Evolutionary conservation across 2,329 filamentous ascomycete genomes (phyloP).

Genomic region (Diaporthe aspalathi): DNA sequence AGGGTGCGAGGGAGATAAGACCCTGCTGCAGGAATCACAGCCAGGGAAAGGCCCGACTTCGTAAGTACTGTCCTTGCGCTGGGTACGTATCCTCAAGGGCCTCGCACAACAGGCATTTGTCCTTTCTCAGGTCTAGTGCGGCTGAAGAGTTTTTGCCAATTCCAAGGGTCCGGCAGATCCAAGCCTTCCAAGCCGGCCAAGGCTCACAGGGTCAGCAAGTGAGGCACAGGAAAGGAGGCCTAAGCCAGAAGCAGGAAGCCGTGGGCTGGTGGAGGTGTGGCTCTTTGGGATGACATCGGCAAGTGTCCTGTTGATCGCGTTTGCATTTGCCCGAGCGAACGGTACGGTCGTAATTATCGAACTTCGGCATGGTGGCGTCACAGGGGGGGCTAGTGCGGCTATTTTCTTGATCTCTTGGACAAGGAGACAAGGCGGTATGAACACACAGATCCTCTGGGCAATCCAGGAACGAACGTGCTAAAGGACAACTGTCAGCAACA

Average conservation of each 20-base stretch:
- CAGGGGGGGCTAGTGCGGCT: conserved; percentile 2
- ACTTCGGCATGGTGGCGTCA: conserved; percentile 33
- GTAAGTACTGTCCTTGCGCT: not conserved
- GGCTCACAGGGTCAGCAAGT: conserved; percentile 19
- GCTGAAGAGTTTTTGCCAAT: conserved; percentile 33
- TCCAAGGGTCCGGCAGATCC: conserved; percentile 15
- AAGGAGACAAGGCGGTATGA: conserved; percentile 5
- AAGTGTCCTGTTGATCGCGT: conserved; percentile 22
- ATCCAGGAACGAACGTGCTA: conserved; percentile 38
- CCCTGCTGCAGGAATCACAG: conserved; percentile 24
- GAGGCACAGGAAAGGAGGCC: conserved; percentile 17
- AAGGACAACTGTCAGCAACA: conserved; percentile 11
- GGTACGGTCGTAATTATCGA: conserved; percentile 9
- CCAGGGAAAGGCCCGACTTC: conserved; percentile 32
- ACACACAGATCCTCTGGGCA: conserved; percentile 23
- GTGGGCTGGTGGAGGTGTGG: not conserved
- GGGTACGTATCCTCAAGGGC: conserved; percentile 1
- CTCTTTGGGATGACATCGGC: conserved; percentile 7
- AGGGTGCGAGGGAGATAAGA: conserved; percentile 5
- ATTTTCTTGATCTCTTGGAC: conserved; percentile 7
- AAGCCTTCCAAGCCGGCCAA: conserved; percentile 17
- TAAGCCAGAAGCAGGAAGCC: conserved; percentile 28
- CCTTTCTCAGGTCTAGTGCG: conserved; percentile 38
- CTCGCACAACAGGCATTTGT: not conserved
- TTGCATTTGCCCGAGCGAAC: conserved; percentile 16